Percentiles rank a stretch among this genome's conserved stretches.
Evolutionary conservation across 108 stramenopile genomes (phyloP).

Genomic region (Cylindrotheca closterium): DNA sequence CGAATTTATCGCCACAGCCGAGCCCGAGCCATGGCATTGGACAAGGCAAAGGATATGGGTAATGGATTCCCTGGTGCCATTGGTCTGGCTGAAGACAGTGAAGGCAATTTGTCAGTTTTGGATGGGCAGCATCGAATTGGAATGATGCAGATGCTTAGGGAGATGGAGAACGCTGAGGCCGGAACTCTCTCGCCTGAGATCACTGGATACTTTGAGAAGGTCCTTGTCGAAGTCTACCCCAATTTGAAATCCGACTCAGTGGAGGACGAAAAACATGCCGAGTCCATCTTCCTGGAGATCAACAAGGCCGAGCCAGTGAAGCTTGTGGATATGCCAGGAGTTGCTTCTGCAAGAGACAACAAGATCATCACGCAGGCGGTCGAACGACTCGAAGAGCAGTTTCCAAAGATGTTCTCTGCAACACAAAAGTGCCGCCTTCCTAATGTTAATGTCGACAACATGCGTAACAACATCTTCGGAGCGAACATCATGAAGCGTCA

Average conservation of each 20-base stretch:
- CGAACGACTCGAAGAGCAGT: conserved; percentile 41
- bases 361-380: conserved; percentile 66
- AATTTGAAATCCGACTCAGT: conserved; percentile 2
- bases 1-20: conserved; percentile 76
- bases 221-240: conserved; percentile 82
- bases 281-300: conserved; percentile 79
- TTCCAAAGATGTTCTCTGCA: conserved; percentile 79
- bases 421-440: conserved; percentile 74
- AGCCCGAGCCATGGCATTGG: conserved; percentile 63
- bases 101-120: conserved; percentile 65
- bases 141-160: conserved; percentile 64
- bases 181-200: conserved; percentile 18
- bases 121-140: conserved; percentile 92
- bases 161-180: conserved; percentile 31
- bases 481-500: conserved; percentile 55
- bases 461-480: conserved; percentile 84
- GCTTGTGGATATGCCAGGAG: conserved; percentile 78
- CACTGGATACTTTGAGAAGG: conserved; percentile 44
- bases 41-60: conserved; percentile 60
- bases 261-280: conserved; percentile 42
- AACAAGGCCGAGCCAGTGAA: conserved; percentile 89
- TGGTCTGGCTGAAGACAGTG: conserved; percentile 50
- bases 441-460: conserved; percentile 83
- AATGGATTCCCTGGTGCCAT: conserved; percentile 73
- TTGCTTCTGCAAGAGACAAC: conserved; percentile 47